Conservation (phyloP, 2,329 filamentous ascomycete genomes). For the Cladosporium austrohemisphaericum region DNA sequence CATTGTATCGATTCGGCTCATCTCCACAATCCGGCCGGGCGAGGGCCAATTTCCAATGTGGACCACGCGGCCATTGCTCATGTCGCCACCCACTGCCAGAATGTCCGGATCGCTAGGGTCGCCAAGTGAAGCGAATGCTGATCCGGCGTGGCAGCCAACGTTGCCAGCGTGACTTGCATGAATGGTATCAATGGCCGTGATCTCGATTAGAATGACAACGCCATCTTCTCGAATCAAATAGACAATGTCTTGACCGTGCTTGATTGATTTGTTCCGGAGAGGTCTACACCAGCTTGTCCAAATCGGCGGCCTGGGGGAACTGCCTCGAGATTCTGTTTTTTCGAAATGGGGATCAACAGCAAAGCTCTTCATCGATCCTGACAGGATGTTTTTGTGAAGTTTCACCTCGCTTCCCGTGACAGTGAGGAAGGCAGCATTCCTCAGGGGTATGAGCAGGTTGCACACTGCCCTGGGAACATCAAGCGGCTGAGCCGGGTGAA, state of each 20-base stretch:
- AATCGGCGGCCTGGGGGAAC: slow-evolving; percentile 24
- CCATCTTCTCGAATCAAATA: slow-evolving; percentile 90
- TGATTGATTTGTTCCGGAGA: slow-evolving; percentile 61
- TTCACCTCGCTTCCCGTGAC: slow-evolving; percentile 36
- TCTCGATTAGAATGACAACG: slow-evolving; percentile 67
- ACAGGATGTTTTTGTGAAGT: slow-evolving; percentile 39
- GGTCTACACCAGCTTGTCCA: slow-evolving; percentile 87
- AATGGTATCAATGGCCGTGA: slow-evolving; percentile 52
- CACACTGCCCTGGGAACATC: slow-evolving; percentile 26
- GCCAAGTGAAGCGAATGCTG: slow-evolving; percentile 69
- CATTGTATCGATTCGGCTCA: slow-evolving; percentile 51
- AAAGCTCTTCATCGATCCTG: slow-evolving; percentile 31
- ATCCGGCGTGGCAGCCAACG: slow-evolving; percentile 71
- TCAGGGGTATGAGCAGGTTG: slow-evolving; percentile 40
- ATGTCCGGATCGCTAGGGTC: slow-evolving; percentile 66
- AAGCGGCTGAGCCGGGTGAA: slow-evolving; percentile 26
- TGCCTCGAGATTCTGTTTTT: slow-evolving; percentile 19
- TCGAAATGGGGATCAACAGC: not conserved
- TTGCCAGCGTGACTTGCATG: slow-evolving; percentile 56
- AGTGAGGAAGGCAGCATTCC: slow-evolving; percentile 40
- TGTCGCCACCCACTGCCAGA: slow-evolving; percentile 74
- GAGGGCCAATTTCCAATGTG: slow-evolving; percentile 28
- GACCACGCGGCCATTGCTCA: slow-evolving; percentile 58
- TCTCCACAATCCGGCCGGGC: slow-evolving; percentile 38
- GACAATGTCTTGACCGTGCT: slow-evolving; percentile 67